Evolutionary conservation across 306 rosid species (phyloP), one percentile per base, ranked within the genome.

Genomic region (Senna tora): DNA sequence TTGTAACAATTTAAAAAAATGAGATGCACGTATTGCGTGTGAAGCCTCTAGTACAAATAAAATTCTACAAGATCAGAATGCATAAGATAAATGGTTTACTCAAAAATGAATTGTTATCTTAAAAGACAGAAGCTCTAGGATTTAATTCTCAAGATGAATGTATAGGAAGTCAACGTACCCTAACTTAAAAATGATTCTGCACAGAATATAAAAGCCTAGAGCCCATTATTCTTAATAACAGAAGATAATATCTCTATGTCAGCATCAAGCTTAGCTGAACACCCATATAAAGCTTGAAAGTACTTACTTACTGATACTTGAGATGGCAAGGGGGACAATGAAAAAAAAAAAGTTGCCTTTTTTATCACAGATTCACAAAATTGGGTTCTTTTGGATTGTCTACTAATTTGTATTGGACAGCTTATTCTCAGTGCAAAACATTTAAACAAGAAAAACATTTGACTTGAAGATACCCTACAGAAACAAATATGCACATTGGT

Each of bases 381-480:
- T 54, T 68, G 12, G 34, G 0, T 46, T 79, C 34, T 43, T 51
- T 8, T 53, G 19, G 62, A 68, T 45, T 42, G 36, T 62, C 25
- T 60, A 43, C 10, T 6, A 36, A 49, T 56, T 71, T 52, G 52
- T 56, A 69, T 16, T 46, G 46, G 14, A 53, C 54, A 42, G 20
- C 52, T 16, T 41, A 39, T 53, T 72, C 43, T 56, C 38, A 11
- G 45, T 19, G 43, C 21, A 28, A 54, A 43, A 43, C 10, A 34
- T 67, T 43, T 17, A 53, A 25, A 59, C 53, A 63, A 64, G 38
- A 17, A 54, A 47, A 50, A 39, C 30, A 39, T 59, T 62, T 62
- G 41, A 73, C 54, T 69, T 68, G 41, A 73, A 55, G 38, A 72
- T 51, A 57, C 65, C 58, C 54, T 16, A 47, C 56, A 42, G 50